phyloP scores from a whole-genome alignment of 331 rosid species.

The Prunus yedoensis region DNA sequence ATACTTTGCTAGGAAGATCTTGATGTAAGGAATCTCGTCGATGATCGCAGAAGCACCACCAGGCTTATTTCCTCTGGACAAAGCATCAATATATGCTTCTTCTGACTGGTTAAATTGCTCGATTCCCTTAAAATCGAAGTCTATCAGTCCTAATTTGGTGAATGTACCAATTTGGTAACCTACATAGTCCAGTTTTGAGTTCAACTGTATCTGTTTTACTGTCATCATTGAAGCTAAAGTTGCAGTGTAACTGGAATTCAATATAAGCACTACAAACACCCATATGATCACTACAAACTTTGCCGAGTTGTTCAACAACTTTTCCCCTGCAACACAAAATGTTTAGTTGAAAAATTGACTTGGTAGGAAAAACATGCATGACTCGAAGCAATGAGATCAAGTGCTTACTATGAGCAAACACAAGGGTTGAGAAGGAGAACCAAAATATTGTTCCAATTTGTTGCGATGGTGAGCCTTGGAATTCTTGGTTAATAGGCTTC shows the following conservation, averaged over 20 bases:
- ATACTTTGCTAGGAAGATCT: conserved; percentile 14
- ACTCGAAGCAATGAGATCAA: background rate
- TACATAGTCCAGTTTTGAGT: background rate
- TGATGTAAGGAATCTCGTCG: conserved; percentile 31
- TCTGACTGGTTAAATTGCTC: background rate
- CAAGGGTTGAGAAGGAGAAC: conserved; percentile 26
- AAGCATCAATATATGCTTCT: conserved; percentile 13
- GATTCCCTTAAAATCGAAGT: background rate
- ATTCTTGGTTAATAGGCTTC: conserved; percentile 12
- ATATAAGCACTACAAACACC: conserved; percentile 17
- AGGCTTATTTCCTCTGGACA: conserved; percentile 21
- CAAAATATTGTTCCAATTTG: conserved; percentile 17
- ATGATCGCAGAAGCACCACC: conserved; percentile 28
- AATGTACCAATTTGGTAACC: conserved; percentile 13
- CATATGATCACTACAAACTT: conserved; percentile 23
- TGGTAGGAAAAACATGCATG: too few species aligned
- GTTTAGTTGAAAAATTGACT: too few species aligned
- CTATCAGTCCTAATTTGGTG: background rate
- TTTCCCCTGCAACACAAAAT: conserved; percentile 15
- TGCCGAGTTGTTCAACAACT: conserved; percentile 8
- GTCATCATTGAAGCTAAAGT: background rate
- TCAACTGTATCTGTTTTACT: too few species aligned
- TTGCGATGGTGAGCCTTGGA: conserved; percentile 15
- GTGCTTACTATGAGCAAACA: conserved; percentile 23
- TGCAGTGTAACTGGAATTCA: conserved; percentile 26